Evolutionary conservation across 768 basidiomycete species (phyloP).

Genomic region (Podaxis sp.): DNA sequence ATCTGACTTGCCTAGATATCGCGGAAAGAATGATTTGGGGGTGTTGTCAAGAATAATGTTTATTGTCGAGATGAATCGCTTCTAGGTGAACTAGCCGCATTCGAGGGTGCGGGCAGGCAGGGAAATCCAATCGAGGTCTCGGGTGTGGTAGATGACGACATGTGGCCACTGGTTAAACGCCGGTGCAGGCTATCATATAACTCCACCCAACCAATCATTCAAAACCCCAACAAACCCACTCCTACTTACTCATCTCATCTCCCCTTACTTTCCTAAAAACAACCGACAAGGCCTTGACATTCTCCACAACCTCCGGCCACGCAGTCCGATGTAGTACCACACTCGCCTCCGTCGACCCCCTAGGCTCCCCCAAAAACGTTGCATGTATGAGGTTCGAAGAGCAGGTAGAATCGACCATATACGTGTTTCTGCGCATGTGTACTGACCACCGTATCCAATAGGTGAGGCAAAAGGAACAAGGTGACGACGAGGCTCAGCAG

Average conservation of each 20-base stretch:
- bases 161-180: no score
- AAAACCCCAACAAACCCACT: not conserved
- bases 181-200: no score
- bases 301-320: not conserved
- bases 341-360: not conserved
- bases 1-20: no score
- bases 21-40: no score
- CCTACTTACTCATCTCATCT: not conserved
- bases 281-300: not conserved
- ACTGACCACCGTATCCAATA: conserved; percentile 26
- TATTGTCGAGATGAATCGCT: no score
- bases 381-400: conserved; percentile 81
- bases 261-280: conserved; percentile 5
- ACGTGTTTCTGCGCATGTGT: not conserved
- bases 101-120: no score
- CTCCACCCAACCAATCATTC: no score
- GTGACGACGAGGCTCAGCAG: conserved; percentile 99
- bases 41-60: no score
- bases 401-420: conserved; percentile 47
- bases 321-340: not conserved
- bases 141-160: no score
- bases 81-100: no score
- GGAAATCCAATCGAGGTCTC: no score
- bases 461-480: conserved; percentile 90
- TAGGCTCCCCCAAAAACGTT: not conserved